Conservation (phyloP, 2,329 filamentous ascomycete species). For the Hymenoscyphus albidus region DNA sequence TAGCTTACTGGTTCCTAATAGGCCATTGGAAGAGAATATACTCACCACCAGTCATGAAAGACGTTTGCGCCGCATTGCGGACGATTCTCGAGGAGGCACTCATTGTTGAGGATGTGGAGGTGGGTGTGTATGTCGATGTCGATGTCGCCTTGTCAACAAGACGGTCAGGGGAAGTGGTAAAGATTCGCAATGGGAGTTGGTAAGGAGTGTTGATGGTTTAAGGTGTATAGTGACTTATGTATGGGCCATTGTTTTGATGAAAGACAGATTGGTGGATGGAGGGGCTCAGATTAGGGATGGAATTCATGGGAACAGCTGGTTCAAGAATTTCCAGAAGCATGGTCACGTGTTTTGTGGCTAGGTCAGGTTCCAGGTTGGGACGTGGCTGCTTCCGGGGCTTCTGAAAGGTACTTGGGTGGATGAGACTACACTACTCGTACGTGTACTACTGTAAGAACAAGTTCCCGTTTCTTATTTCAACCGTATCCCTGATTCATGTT, state of each 20-base stretch:
- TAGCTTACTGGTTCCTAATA: not conserved
- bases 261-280: constrained; percentile 7
- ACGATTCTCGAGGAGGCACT: constrained; percentile 37
- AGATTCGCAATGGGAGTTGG: not conserved
- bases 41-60: constrained; percentile 32
- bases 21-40: not conserved
- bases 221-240: constrained; percentile 8
- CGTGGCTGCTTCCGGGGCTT: too few relatives aligned
- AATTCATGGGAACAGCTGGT: not conserved
- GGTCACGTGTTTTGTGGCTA: not conserved
- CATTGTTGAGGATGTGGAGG: constrained; percentile 25
- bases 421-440: too few relatives aligned
- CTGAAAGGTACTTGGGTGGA: too few relatives aligned
- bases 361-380: not conserved
- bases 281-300: constrained; percentile 7
- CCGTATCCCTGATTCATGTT: too few relatives aligned
- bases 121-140: not conserved
- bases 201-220: not conserved
- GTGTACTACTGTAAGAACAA: too few relatives aligned
- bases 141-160: constrained; percentile 20
- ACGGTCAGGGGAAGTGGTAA: constrained; percentile 1
- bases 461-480: too few relatives aligned
- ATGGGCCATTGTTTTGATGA: constrained; percentile 18
- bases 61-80: constrained; percentile 35
- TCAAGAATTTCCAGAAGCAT: constrained; percentile 9